These are phyloP conservation scores for Hypoxylon sp. DNA, from an alignment of 2,329 filamentous ascomycete species.

Conservation along the genomic window DNA sequence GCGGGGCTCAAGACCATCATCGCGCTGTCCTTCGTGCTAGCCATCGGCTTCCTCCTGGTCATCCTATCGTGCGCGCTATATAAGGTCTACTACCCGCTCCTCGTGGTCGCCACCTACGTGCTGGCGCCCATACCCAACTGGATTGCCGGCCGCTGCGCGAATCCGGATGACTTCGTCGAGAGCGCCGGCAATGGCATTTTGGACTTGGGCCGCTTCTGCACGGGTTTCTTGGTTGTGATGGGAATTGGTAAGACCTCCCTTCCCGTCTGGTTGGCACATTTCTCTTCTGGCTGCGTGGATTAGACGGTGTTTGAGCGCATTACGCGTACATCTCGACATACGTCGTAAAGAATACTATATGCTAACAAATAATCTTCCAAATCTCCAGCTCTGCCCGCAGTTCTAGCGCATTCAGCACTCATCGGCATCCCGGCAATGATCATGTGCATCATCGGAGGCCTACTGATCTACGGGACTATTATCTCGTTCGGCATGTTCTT, in stretches of 20 bases:
- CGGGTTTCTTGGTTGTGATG: conserved; percentile 97
- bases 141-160: conserved; percentile 89
- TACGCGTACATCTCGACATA: conserved; percentile 2
- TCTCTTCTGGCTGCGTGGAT: not conserved
- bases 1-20: conserved; percentile 99
- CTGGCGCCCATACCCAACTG: conserved; percentile 96
- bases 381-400: conserved; percentile 81
- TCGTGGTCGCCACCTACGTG: conserved; percentile 96
- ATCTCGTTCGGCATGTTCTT: conserved; percentile 99
- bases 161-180: conserved; percentile 94
- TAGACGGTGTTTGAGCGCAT: conserved; percentile 14
- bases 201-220: conserved; percentile 93
- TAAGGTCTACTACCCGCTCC: conserved; percentile 92
- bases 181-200: conserved; percentile 86
- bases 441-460: conserved; percentile 93
- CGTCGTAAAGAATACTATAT: not conserved
- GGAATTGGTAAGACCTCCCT: conserved; percentile 77
- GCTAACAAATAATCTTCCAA: conserved; percentile 9
- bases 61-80: conserved; percentile 97
- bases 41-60: conserved; percentile 97
- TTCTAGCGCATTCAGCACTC: conserved; percentile 87
- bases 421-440: conserved; percentile 89
- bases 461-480: conserved; percentile 97
- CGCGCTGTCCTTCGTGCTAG: conserved; percentile 97
- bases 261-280: not conserved